Evolutionary conservation across 108 stramenopile genomes (phyloP).

Genomic region (Schizochytrium sp.): DNA sequence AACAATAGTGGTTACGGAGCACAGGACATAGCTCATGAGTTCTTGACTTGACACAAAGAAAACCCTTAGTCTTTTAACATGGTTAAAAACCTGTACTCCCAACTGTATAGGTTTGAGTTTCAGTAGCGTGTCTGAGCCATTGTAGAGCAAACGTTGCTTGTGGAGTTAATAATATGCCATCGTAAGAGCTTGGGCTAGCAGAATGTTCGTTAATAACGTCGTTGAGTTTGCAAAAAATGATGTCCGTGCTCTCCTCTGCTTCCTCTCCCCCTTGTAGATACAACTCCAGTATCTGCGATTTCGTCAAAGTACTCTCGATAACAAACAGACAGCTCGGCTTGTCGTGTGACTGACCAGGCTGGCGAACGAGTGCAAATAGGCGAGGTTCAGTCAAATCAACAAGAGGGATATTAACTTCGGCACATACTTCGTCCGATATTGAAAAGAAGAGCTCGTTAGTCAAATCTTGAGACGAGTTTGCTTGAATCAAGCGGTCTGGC

Average conservation of each 20-base stretch:
- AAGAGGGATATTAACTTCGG: conserved; percentile 22
- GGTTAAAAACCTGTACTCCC: no score
- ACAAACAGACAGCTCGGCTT: conserved; percentile 11
- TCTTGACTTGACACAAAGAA: no score
- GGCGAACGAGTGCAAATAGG: background rate
- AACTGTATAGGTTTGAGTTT: no score
- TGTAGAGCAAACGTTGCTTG: no score
- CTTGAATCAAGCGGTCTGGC: background rate
- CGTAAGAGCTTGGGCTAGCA: no score
- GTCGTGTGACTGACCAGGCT: background rate
- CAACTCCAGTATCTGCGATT: background rate
- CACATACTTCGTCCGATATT: background rate
- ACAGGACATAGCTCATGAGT: no score
- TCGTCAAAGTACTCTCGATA: background rate
- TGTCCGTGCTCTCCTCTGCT: background rate
- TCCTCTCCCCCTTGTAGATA: conserved; percentile 38
- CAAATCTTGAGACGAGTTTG: background rate
- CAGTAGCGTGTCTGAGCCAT: no score
- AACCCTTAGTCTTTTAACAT: no score
- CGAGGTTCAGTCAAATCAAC: background rate
- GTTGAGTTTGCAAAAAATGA: background rate
- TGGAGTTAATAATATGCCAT: no score
- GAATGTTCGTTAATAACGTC: no score
- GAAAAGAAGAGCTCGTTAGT: conserved; percentile 20
- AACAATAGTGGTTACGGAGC: no score